Evolutionary conservation across 2,329 filamentous ascomycete species (phyloP), one percentile per base, ranked within the genome.

Genomic region (Alternaria solani): DNA sequence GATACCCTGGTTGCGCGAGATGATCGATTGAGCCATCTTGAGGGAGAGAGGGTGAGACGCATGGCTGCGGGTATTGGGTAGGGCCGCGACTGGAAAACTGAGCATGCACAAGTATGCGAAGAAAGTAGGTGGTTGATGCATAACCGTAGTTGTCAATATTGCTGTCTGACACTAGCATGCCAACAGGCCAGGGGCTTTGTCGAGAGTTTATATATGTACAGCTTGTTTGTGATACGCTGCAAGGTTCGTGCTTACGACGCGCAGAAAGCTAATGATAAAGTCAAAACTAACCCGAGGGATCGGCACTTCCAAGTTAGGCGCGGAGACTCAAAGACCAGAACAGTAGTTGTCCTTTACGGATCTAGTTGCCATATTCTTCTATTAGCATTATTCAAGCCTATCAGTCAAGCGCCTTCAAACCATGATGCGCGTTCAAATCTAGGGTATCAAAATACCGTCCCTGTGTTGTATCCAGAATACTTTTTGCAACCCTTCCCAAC

Each of bases 1-100:
- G 32, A 78, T 66, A 16, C 77, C 76, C 63, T 79, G 69, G 11
- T 66, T 58, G 7, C 76, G 68, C 7, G 68, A 70, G 20, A 77
- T 72, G 47, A 74, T 77, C 23, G 72, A 76, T 6, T 67, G 54
- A 7, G 75, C 63, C 76, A 69, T 69, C 39, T 59, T 62, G 14
- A 69, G n/a, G n/a, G 67, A 68, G 26, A 64, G 56, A 23, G 52
- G 52, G 14, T 9, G 32, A n/a, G 52, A 16, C 1, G 34, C 46
- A 56, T 57, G 28, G 32, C 38, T 42, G 14, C 14, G 25, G 38
- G 39, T 51, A 30, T 38, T 51, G 9, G 59, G 39, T 14, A 49
- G 49, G n/a, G 54, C 59, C 34, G 49, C 30, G 9, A 25, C 42
- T 32, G 44, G 34, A 25, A 30, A 38, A 23, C 32, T 39, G 38